Conservation (phyloP, 768 basidiomycete species). For the Lactifluus hygrophoroides region DNA sequence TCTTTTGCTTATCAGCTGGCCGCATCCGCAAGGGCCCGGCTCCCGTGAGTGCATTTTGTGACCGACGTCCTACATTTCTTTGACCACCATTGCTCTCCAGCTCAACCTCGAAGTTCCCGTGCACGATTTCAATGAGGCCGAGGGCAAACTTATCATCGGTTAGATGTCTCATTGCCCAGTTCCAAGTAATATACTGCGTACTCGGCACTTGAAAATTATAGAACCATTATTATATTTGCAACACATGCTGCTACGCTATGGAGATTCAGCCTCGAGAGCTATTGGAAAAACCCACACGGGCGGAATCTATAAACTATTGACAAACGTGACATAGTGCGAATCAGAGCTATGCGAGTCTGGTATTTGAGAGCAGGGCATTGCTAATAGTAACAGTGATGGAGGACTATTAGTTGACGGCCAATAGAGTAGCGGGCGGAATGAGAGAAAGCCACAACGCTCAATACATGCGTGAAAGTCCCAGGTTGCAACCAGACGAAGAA, state of each 20-base stretch:
- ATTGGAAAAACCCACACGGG: background rate
- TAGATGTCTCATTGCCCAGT: constrained; percentile 26
- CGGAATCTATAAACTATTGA: background rate
- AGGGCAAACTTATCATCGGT: constrained; percentile 82
- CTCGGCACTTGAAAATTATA: constrained; percentile 7
- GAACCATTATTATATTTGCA: background rate
- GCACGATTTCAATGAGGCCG: constrained; percentile 81
- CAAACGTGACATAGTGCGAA: constrained; percentile 4
- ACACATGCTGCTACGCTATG: background rate
- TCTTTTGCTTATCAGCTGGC: constrained; percentile 49
- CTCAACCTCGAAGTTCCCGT: constrained; percentile 92
- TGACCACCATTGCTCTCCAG: constrained; percentile 30
- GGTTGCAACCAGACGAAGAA: background rate
- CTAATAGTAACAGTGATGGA: constrained; percentile 10
- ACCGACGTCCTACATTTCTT: background rate
- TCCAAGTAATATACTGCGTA: background rate
- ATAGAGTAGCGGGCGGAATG: background rate
- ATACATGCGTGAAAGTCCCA: background rate
- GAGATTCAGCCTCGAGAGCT: background rate
- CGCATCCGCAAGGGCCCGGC: constrained; percentile 95
- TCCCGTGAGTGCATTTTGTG: constrained; percentile 49
- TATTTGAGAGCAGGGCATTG: constrained; percentile 1
- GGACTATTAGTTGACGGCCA: constrained; percentile 6
- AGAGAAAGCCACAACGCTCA: background rate
- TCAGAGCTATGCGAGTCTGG: background rate